A percentile compares a stretch with the other conserved stretches of the same genome.
These are phyloP conservation scores for Vigna unguiculata DNA, from an alignment of 306 rosid species.

Conservation along the genomic window DNA sequence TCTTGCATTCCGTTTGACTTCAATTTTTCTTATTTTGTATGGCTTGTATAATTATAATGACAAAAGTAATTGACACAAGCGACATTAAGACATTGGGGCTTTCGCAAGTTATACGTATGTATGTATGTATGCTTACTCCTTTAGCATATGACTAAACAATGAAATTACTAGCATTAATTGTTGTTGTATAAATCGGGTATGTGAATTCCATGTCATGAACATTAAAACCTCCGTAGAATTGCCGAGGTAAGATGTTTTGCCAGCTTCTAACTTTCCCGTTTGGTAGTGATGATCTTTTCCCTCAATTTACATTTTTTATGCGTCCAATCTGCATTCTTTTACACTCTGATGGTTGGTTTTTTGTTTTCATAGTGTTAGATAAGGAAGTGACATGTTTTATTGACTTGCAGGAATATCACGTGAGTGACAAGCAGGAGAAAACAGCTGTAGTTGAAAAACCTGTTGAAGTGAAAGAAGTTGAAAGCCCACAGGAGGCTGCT, in stretches of 20 bases:
- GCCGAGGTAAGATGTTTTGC: conserved; percentile 1
- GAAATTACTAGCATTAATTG: neutral
- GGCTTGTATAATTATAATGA: conserved; percentile 19
- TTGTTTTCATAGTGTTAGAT: conserved; percentile 11
- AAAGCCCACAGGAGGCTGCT: conserved; percentile 52
- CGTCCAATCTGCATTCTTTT: neutral
- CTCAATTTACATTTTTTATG: neutral
- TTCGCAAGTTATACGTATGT: neutral
- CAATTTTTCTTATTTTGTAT: neutral
- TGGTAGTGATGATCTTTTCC: conserved; percentile 16
- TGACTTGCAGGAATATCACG: conserved; percentile 67
- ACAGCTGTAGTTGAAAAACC: conserved; percentile 52
- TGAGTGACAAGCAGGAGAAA: conserved; percentile 67
- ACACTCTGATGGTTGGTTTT: neutral
- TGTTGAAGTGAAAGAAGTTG: conserved; percentile 70
- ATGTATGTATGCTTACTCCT: conserved; percentile 20
- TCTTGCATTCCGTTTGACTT: conserved; percentile 12
- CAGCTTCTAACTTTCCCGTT: conserved; percentile 4
- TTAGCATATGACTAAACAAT: conserved; percentile 1
- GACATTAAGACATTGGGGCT: neutral
- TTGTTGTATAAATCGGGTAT: conserved; percentile 18
- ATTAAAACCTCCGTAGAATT: conserved; percentile 17
- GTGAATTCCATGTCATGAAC: conserved; percentile 17
- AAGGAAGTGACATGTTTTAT: conserved; percentile 22
- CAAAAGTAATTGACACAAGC: neutral